phyloP scores from a whole-genome alignment of 2,329 filamentous ascomycete genomes.

The Juglanconis sp. region DNA sequence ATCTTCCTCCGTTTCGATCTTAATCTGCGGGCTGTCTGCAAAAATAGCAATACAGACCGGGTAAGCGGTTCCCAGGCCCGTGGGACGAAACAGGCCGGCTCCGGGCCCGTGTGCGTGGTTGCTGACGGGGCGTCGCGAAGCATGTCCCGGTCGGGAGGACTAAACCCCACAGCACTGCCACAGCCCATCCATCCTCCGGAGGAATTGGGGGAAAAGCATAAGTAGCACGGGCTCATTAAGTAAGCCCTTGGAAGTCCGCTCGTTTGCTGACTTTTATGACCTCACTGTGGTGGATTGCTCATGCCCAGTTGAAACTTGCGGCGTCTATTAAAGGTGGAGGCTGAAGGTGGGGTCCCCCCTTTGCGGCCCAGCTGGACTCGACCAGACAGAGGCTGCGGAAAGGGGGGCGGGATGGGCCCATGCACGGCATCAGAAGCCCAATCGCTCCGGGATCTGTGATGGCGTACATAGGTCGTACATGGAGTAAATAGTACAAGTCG shows the following conservation, averaged over 20 bases:
- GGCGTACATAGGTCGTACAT: too few species aligned
- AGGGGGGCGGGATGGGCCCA: too few species aligned
- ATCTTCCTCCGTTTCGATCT: neutral
- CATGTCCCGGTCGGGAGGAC: too few species aligned
- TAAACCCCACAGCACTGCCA: too few species aligned
- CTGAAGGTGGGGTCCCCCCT: neutral
- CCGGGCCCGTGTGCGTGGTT: neutral
- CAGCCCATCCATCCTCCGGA: too few species aligned
- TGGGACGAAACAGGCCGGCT: constrained; percentile 9
- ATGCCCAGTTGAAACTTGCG: neutral
- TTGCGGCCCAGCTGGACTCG: too few species aligned
- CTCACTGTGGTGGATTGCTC: neutral
- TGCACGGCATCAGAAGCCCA: too few species aligned
- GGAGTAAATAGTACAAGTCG: too few species aligned
- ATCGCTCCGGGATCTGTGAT: too few species aligned
- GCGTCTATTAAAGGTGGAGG: neutral
- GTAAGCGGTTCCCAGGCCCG: constrained; percentile 1
- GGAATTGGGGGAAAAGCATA: neutral
- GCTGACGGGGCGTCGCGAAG: too few species aligned
- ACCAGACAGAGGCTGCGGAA: neutral
- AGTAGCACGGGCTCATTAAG: neutral
- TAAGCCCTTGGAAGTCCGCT: neutral
- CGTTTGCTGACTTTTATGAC: neutral
- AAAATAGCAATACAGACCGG: neutral
- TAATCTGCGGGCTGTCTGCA: neutral